phyloP scores from a whole-genome alignment of 2,329 filamentous ascomycete species.

The Leptographium wingfieldii region DNA sequence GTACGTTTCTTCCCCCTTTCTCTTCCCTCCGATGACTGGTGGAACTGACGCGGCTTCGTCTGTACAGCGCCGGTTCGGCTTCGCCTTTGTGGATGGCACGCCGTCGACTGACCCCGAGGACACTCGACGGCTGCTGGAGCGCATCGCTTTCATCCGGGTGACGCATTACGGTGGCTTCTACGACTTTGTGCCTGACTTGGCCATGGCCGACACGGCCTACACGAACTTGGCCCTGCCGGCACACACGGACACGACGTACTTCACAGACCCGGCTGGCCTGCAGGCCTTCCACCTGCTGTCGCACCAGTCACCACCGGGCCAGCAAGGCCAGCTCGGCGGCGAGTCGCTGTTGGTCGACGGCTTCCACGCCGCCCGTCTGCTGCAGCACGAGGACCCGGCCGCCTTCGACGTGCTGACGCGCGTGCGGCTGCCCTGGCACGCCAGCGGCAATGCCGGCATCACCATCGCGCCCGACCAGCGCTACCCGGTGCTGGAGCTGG shows the following conservation, averaged over 20 bases:
- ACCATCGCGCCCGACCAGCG: constrained; percentile 59
- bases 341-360: constrained; percentile 76
- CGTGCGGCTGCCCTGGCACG: constrained; percentile 59
- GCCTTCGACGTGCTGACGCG: constrained; percentile 46
- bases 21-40: neutral
- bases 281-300: constrained; percentile 90
- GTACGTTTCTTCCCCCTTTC: constrained; percentile 1
- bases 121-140: constrained; percentile 63
- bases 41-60: neutral
- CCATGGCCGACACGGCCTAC: constrained; percentile 83
- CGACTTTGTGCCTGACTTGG: constrained; percentile 82
- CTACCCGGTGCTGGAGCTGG: constrained; percentile 60
- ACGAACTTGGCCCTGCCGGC: constrained; percentile 70
- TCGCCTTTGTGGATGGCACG: constrained; percentile 62
- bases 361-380: constrained; percentile 54
- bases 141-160: constrained; percentile 73
- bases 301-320: constrained; percentile 43
- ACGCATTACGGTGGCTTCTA: constrained; percentile 78
- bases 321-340: constrained; percentile 42
- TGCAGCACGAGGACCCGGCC: constrained; percentile 39
- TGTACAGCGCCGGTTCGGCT: constrained; percentile 52
- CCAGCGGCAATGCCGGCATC: constrained; percentile 79
- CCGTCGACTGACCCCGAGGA: constrained; percentile 52
- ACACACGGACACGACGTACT: constrained; percentile 94
- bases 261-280: constrained; percentile 79